These are phyloP conservation scores for Rhynchospora pubera DNA, from an alignment of 176 grass and related monocot genomes.

Conservation along the genomic window DNA sequence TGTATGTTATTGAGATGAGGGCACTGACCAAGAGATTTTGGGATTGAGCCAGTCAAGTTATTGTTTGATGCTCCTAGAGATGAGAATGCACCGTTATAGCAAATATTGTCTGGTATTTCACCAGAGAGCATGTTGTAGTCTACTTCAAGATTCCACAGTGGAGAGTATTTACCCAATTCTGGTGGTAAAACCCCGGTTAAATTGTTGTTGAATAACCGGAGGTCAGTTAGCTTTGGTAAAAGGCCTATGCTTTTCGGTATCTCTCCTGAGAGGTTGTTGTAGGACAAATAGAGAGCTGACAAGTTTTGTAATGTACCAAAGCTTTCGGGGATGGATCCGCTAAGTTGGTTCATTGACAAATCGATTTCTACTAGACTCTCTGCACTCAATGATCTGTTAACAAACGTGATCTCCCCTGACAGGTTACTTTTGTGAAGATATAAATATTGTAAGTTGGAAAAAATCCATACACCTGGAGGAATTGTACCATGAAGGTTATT, in stretches of 20 bases:
- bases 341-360: slow-evolving; percentile 38
- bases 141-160: slow-evolving; percentile 17
- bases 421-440: slow-evolving; percentile 10
- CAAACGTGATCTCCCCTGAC: slow-evolving; percentile 20
- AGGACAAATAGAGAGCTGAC: neutral
- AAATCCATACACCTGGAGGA: slow-evolving; percentile 47
- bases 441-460: slow-evolving; percentile 25
- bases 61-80: slow-evolving; percentile 22
- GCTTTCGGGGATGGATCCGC: slow-evolving; percentile 42
- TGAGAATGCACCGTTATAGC: slow-evolving; percentile 7
- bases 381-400: slow-evolving; percentile 25
- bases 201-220: slow-evolving; percentile 32
- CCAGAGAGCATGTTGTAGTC: slow-evolving; percentile 44
- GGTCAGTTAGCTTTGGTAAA: slow-evolving; percentile 6
- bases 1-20: neutral
- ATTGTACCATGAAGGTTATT: slow-evolving; percentile 47
- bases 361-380: slow-evolving; percentile 18
- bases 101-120: slow-evolving; percentile 43
- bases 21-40: slow-evolving; percentile 47
- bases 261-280: slow-evolving; percentile 56
- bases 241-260: slow-evolving; percentile 53
- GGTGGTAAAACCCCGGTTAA: slow-evolving; percentile 53
- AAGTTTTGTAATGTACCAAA: slow-evolving; percentile 48
- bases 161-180: slow-evolving; percentile 45
- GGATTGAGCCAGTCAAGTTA: slow-evolving; percentile 50